Evolutionary conservation across 805 yeast species (phyloP).

Genomic region (Jamesozyma lodderae): DNA sequence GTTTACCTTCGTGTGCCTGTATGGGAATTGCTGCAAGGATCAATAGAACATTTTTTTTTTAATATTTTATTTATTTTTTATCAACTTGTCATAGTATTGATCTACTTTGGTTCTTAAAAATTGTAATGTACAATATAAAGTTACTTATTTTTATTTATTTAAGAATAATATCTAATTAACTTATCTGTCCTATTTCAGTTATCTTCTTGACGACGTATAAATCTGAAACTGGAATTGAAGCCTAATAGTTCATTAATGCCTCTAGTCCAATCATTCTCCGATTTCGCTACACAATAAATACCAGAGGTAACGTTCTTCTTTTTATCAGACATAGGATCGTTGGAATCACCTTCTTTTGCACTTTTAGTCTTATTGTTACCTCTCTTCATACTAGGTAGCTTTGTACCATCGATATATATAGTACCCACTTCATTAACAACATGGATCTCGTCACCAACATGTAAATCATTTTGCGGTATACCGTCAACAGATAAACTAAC

Average conservation of each 20-base stretch:
- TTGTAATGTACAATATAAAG: not conserved
- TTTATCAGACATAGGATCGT: conserved; percentile 9
- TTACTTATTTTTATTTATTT: not conserved
- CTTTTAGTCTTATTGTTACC: conserved; percentile 8
- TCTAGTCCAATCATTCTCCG: conserved; percentile 84
- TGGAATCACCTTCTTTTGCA: conserved; percentile 7
- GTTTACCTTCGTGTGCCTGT: conserved; percentile 69
- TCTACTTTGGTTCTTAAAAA: no score
- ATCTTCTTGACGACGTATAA: conserved; percentile 22
- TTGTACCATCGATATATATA: conserved; percentile 43
- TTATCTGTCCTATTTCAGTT: no score
- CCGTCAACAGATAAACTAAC: conserved; percentile 79
- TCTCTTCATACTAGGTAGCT: conserved; percentile 31
- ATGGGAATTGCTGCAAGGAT: conserved; percentile 55
- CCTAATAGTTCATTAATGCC: conserved; percentile 85
- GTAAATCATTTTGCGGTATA: conserved; percentile 56
- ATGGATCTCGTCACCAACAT: conserved; percentile 73
- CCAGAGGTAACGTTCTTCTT: conserved; percentile 38
- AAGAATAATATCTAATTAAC: conserved; percentile 1
- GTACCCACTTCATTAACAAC: conserved; percentile 59
- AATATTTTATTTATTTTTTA: conserved; percentile 4
- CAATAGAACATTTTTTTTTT: conserved; percentile 29
- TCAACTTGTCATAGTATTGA: no score
- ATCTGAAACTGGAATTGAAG: conserved; percentile 75
- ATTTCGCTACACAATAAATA: conserved; percentile 78